Evolutionary conservation across 768 basidiomycete species (phyloP), one percentile per base, ranked within the genome.

Genomic region (Coprinopsis strossmayeri): DNA sequence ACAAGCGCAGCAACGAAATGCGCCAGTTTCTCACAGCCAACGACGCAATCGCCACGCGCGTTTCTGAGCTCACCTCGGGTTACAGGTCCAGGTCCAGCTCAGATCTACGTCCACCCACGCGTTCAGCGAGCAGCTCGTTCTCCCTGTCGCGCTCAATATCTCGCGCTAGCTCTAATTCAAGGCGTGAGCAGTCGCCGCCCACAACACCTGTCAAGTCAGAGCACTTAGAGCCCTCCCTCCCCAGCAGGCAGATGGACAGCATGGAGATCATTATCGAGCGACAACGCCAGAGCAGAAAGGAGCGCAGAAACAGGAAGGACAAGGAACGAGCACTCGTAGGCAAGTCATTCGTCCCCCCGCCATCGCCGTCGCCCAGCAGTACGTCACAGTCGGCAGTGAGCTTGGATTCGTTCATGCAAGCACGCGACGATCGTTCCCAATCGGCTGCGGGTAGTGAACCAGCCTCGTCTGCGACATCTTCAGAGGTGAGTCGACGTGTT

Each of bases 181-280:
- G 74, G 24, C 65, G 76, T 30, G 77, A 78, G 63, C 64, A 70
- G 53, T 75, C 80, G 34, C 76, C 81, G 20, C 78, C 80, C 11
- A 66, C 67, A 27, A 82, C 82, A 1, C 81, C 83, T 21, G 72
- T 85, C 53, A 85, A 87, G 62, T 65, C 74, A 1, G 84, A 86
- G 58, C 77, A 78, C 7, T 58, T 64, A 39, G 83, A 86, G 49
- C 62, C 60, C 20, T 45, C 67, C 37, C 61, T 76, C 45, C 74
- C 79, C 11, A 61, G 71, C 20, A 77, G 83, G 25, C 78, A 76
- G 28, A 78, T 79, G 64, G 82, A 84, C 54, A 85, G 74, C 59
- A 88, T 89, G 87, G 83, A 89, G 53, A 67, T 78, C 66, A 77
- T 89, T 34, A 75, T 89, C 52, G 87, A 88, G 61, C 77, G 82